Conservation (phyloP, 352 stramenopile species). For the Phytophthora chlamydospora region DNA sequence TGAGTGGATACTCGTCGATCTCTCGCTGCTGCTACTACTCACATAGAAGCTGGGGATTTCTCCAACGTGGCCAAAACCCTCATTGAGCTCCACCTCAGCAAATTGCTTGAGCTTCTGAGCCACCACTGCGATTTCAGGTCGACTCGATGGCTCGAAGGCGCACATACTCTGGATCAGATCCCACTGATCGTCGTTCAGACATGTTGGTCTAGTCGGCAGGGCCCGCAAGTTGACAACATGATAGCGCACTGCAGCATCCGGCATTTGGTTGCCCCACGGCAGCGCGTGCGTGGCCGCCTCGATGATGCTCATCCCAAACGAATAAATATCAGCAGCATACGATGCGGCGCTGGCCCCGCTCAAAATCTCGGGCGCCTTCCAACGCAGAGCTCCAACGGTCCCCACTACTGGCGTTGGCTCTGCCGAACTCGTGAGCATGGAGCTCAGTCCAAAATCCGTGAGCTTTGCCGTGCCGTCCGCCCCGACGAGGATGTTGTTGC, state of each 20-base stretch:
- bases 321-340: conserved; percentile 34
- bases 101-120: conserved; percentile 25
- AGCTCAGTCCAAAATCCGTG: conserved; percentile 40
- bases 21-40: conserved; percentile 6
- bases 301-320: conserved; percentile 39
- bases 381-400: conserved; percentile 20
- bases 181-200: conserved; percentile 32
- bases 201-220: conserved; percentile 9
- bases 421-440: conserved; percentile 8
- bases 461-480: conserved; percentile 33
- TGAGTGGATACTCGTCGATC: neutral
- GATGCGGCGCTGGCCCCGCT: conserved; percentile 2
- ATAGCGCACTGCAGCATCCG: conserved; percentile 18
- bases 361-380: conserved; percentile 34
- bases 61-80: neutral
- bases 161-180: conserved; percentile 26
- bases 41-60: conserved; percentile 7
- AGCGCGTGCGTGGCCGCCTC: conserved; percentile 26
- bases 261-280: conserved; percentile 23
- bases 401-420: conserved; percentile 2
- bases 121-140: conserved; percentile 17
- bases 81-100: conserved; percentile 14
- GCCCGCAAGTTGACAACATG: conserved; percentile 21
- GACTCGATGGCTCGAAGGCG: conserved; percentile 17
- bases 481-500: conserved; percentile 41